phyloP scores from a whole-genome alignment of 805 yeast genomes.

The Yarrowia sp. region DNA sequence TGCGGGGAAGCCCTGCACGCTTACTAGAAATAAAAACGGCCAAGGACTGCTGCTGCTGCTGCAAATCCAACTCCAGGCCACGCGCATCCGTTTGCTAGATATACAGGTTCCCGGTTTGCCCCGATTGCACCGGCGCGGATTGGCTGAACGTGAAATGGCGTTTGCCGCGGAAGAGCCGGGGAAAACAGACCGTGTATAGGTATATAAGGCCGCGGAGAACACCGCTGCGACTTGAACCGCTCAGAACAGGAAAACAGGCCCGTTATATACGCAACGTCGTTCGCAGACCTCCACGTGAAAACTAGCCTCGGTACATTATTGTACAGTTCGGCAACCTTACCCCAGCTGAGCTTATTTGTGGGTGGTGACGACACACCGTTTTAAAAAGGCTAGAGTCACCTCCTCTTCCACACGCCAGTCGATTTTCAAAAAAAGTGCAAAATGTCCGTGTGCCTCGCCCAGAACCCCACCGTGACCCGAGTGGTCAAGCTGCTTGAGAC shows the following conservation, averaged over 20 bases:
- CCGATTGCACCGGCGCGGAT: not conserved
- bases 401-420: not conserved
- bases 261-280: too few species aligned
- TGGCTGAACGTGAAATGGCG: constrained; percentile 9
- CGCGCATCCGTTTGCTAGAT: too few species aligned
- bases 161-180: too few species aligned
- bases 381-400: not conserved
- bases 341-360: constrained; percentile 21
- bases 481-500: constrained; percentile 62
- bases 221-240: too few species aligned
- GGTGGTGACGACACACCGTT: not conserved
- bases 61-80: too few species aligned
- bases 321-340: constrained; percentile 26
- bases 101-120: constrained; percentile 14
- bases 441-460: constrained; percentile 40
- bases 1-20: too few species aligned
- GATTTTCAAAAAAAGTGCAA: too few species aligned
- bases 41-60: too few species aligned
- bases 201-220: too few species aligned
- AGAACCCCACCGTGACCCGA: constrained; percentile 69
- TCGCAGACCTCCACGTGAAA: constrained; percentile 13
- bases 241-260: too few species aligned
- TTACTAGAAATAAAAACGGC: too few species aligned
- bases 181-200: not conserved
- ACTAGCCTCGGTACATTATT: constrained; percentile 23